phyloP scores from a whole-genome alignment of 1,284 basidiomycete genomes.

The Mycosarcoma maydis region DNA sequence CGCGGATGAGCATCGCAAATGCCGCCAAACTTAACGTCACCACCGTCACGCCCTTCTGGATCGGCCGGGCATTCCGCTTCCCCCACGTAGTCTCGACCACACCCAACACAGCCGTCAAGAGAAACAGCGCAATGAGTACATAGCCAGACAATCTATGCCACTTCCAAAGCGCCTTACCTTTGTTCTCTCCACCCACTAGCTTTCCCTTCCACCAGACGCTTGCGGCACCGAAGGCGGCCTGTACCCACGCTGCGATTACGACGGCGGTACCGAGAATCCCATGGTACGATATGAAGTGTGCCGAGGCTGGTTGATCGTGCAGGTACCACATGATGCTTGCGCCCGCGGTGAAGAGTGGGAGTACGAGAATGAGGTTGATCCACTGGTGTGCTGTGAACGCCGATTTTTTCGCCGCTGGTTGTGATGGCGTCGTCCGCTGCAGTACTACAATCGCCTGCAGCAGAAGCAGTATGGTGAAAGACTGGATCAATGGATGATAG shows the following conservation, averaged over 20 bases:
- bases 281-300: constrained; percentile 56
- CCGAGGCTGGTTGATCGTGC: constrained; percentile 39
- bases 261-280: constrained; percentile 45
- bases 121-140: constrained; percentile 42
- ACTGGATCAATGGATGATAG: constrained; percentile 56
- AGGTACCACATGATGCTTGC: constrained; percentile 60
- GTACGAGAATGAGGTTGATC: constrained; percentile 43
- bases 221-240: constrained; percentile 51
- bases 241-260: constrained; percentile 46
- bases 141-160: constrained; percentile 50
- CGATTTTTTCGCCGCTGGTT: constrained; percentile 24
- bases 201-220: constrained; percentile 50
- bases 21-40: constrained; percentile 5
- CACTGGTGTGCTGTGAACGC: constrained; percentile 44
- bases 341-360: constrained; percentile 54
- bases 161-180: constrained; percentile 53
- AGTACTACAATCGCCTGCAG: constrained; percentile 52
- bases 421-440: constrained; percentile 35
- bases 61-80: constrained; percentile 5
- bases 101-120: constrained; percentile 34
- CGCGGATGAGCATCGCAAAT: constrained; percentile 6
- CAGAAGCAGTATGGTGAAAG: constrained; percentile 43
- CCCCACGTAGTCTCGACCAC: constrained; percentile 52
- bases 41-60: constrained; percentile 11
- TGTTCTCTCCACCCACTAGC: constrained; percentile 40